Conservation (phyloP, 495 filamentous ascomycete species). For the Astrocystis sublimbata region DNA sequence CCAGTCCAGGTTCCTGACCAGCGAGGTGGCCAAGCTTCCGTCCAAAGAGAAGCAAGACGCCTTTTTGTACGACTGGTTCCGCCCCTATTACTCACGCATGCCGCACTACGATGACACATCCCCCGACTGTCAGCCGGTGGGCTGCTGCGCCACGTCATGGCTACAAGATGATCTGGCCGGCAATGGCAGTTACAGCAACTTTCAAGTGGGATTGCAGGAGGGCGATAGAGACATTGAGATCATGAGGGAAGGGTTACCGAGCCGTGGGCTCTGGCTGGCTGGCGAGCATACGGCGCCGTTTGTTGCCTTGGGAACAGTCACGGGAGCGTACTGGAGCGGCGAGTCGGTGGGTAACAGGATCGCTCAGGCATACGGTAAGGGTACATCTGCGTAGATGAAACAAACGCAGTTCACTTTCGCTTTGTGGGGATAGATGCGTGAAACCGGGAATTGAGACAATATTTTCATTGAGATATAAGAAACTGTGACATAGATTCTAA, state of each 20-base stretch:
- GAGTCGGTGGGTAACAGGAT: slow-evolving; percentile 74
- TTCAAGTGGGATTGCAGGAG: slow-evolving; percentile 73
- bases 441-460: too few species aligned
- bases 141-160: slow-evolving; percentile 75
- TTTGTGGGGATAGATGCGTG: not conserved
- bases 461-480: too few species aligned
- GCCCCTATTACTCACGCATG: slow-evolving; percentile 74
- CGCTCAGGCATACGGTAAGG: slow-evolving; percentile 35
- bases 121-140: slow-evolving; percentile 61
- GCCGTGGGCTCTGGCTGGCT: slow-evolving; percentile 81
- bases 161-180: slow-evolving; percentile 79
- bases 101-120: slow-evolving; percentile 59
- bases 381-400: slow-evolving; percentile 19
- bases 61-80: slow-evolving; percentile 62
- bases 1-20: slow-evolving; percentile 50
- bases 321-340: slow-evolving; percentile 91
- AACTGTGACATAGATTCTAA: too few species aligned
- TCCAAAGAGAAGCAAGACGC: slow-evolving; percentile 40
- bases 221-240: slow-evolving; percentile 72
- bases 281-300: slow-evolving; percentile 95
- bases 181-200: slow-evolving; percentile 88
- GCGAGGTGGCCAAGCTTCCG: slow-evolving; percentile 40
- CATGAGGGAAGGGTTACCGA: slow-evolving; percentile 68
- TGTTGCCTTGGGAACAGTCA: slow-evolving; percentile 80
- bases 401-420: slow-evolving; percentile 8